These are phyloP conservation scores for Suillus paluster DNA, from an alignment of 768 basidiomycete genomes.

Conservation along the genomic window DNA sequence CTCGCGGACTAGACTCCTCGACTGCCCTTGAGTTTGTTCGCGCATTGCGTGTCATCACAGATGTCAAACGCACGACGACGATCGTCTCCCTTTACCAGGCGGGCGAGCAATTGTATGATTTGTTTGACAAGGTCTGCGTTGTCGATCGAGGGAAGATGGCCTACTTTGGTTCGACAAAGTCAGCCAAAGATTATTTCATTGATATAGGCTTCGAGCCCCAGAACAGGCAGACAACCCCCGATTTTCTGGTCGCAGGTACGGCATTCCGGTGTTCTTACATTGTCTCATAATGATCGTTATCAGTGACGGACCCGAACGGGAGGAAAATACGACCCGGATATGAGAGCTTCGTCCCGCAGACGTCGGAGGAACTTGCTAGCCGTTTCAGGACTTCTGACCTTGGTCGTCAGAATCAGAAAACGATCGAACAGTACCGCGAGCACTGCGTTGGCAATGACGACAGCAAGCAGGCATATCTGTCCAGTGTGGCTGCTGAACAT, in stretches of 20 bases:
- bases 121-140: conserved; percentile 34
- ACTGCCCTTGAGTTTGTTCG: conserved; percentile 78
- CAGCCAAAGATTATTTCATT: conserved; percentile 26
- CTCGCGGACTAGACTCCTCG: conserved; percentile 68
- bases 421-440: conserved; percentile 50
- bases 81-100: conserved; percentile 89
- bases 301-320: conserved; percentile 64
- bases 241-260: conserved; percentile 63
- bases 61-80: conserved; percentile 54
- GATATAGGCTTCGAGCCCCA: no score
- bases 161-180: conserved; percentile 59
- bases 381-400: conserved; percentile 48
- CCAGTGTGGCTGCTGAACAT: conserved; percentile 56
- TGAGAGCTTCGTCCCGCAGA: conserved; percentile 42
- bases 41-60: conserved; percentile 68
- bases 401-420: conserved; percentile 45
- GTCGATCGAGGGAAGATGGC: conserved; percentile 62
- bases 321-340: conserved; percentile 48
- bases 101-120: conserved; percentile 64
- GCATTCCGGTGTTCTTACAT: conserved; percentile 14
- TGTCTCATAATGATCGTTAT: conserved; percentile 53
- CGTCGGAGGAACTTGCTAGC: conserved; percentile 60
- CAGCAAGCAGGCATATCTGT: conserved; percentile 45
- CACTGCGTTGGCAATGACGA: conserved; percentile 51
- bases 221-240: conserved; percentile 40